These are phyloP conservation scores for Pelargonium australe DNA, from an alignment of 441 rosid genomes.

Conservation along the genomic window DNA sequence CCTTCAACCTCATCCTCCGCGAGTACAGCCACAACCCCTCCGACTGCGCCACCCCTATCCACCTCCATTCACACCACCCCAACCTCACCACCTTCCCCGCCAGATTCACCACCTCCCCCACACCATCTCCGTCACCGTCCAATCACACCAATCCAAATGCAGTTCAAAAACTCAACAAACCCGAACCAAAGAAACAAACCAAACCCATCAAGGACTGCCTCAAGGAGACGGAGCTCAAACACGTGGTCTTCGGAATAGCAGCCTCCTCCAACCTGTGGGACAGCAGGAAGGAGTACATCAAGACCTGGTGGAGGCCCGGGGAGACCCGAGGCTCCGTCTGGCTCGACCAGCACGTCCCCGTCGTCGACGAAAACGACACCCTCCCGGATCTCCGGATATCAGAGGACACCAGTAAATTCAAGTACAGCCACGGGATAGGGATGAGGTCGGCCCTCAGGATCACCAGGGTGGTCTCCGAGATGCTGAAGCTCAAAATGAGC, in stretches of 20 bases:
- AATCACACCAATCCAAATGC: conserved; percentile 4
- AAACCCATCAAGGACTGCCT: conserved; percentile 17
- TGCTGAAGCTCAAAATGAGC: conserved; percentile 50
- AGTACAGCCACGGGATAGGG: conserved; percentile 61
- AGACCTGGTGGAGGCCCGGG: conserved; percentile 67
- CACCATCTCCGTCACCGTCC: too few relatives aligned
- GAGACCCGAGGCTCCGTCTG: conserved; percentile 69
- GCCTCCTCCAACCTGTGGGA: conserved; percentile 65
- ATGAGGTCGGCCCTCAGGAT: conserved; percentile 68
- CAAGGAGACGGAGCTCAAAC: conserved; percentile 48
- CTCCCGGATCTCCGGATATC: conserved; percentile 66
- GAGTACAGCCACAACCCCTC: conserved; percentile 22
- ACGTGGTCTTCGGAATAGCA: conserved; percentile 69
- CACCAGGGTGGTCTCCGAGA: conserved; percentile 72
- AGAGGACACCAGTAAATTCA: conserved; percentile 49
- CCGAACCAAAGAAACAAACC: conserved; percentile 13
- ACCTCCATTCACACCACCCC: conserved; percentile 8
- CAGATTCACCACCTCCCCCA: neutral
- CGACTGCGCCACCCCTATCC: conserved; percentile 18
- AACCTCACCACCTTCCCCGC: too few relatives aligned
- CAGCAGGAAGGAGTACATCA: conserved; percentile 70
- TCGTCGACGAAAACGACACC: conserved; percentile 30
- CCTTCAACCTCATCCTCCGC: conserved; percentile 39
- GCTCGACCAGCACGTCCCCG: conserved; percentile 55
- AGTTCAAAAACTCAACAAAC: neutral